These are phyloP conservation scores for Byssochlamys sp. DNA, from an alignment of 2,329 filamentous ascomycete genomes.

Conservation along the genomic window DNA sequence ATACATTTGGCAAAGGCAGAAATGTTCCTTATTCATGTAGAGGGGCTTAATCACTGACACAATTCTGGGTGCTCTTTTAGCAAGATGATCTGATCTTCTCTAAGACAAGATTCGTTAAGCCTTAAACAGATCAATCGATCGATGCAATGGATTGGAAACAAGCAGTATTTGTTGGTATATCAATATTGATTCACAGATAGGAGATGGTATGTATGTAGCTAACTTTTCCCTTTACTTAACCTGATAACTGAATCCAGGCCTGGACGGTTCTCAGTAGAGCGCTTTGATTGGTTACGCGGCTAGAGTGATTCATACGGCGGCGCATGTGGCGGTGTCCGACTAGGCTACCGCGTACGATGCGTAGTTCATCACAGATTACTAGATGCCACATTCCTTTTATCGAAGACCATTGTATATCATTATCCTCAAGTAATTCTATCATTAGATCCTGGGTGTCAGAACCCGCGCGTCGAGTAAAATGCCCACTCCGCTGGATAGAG, in stretches of 20 bases:
- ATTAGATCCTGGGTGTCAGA: neutral
- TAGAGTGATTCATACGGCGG: neutral
- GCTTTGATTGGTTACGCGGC: no score
- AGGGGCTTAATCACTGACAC: neutral
- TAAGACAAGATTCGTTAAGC: no score
- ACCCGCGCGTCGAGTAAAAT: constrained; percentile 36
- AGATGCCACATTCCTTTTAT: neutral
- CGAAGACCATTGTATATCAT: neutral
- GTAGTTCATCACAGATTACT: neutral
- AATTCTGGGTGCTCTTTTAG: no score
- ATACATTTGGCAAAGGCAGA: neutral
- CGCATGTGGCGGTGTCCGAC: neutral
- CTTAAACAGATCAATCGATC: no score
- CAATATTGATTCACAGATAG: no score
- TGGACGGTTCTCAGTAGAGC: no score
- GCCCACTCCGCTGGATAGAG: constrained; percentile 61
- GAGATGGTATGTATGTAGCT: no score
- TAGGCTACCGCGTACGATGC: neutral
- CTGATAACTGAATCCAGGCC: no score
- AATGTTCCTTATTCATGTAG: neutral
- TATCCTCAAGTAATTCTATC: neutral
- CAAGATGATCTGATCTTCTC: no score
- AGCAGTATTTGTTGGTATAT: no score
- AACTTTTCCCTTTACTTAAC: no score
- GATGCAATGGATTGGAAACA: no score